phyloP scores from a whole-genome alignment of 257 asterid species.

The Penstemon newberryi region DNA sequence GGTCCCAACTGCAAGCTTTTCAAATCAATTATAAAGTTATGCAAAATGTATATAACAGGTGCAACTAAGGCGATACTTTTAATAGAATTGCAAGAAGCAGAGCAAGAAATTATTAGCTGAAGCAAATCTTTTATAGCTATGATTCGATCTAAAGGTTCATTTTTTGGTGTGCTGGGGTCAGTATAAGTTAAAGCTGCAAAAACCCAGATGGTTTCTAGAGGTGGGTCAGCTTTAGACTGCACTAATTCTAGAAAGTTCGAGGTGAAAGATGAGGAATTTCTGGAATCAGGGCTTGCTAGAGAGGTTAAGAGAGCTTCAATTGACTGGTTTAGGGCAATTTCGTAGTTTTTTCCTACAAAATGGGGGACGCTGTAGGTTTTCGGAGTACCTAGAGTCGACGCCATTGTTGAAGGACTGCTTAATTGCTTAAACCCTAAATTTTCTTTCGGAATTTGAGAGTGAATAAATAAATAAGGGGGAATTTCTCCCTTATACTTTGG shows the following conservation, averaged over 20 bases:
- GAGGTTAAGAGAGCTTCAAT: conserved; percentile 44
- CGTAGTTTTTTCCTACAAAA: conserved; percentile 46
- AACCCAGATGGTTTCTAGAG: conserved; percentile 71
- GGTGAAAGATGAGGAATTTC: conserved; percentile 28
- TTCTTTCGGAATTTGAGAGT: neutral
- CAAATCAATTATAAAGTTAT: conserved; percentile 32
- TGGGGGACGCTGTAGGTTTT: conserved; percentile 23
- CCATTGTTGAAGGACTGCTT: conserved; percentile 36
- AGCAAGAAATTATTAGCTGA: conserved; percentile 52
- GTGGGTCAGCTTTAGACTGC: conserved; percentile 50
- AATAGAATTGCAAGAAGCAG: conserved; percentile 49
- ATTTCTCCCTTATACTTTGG: too few relatives aligned
- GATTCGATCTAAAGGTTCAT: conserved; percentile 36
- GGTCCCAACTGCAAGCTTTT: conserved; percentile 41
- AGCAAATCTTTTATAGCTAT: conserved; percentile 45
- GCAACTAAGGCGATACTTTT: conserved; percentile 53
- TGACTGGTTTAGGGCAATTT: conserved; percentile 38
- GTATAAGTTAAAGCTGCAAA: conserved; percentile 48
- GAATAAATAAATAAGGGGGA: neutral
- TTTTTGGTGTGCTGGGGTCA: conserved; percentile 23
- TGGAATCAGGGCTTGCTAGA: conserved; percentile 23
- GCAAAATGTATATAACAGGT: conserved; percentile 55
- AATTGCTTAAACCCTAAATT: conserved; percentile 37
- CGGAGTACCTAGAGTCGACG: conserved; percentile 35
- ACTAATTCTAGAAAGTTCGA: conserved; percentile 43